Evolutionary conservation across 2,329 filamentous ascomycete genomes (phyloP), one percentile per base, ranked within the genome.

Genomic region (Diaporthe vaccinii): DNA sequence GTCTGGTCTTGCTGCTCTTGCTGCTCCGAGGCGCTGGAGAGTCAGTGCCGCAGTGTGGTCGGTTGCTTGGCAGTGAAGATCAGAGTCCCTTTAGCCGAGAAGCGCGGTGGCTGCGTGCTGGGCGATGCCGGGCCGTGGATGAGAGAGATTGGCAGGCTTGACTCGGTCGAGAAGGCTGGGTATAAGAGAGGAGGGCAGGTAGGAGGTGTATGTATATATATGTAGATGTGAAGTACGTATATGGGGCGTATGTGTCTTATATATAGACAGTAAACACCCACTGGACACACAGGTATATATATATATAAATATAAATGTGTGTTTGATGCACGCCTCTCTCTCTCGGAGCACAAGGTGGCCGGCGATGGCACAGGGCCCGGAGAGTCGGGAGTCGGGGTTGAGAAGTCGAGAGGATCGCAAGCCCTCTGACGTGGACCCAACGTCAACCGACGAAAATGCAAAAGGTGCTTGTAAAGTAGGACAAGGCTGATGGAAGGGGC

Each of bases 311-410:
- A 46, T 65, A 22, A 31, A 46, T 49, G 59, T 65, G 61, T 34
- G 61, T 67, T 67, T 67, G 61, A 69, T 55, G 65, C 62, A 39
- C 62, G 22, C 39, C 74, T 84, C 74, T 84, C 82, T 55, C 73
- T 84, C 74, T 84, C 82, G 20, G 84, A 80, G 72, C 84, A 86
- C 75, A 85, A 85, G 70, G 83, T 80, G 77, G 83, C 82, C 49
- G 75, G 86, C 84, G 36, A 85, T 46, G 62, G 59, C 51, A 55
- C 39, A 17, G 25, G 44, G 59, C 46, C 49, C 34, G 49, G 65
- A 55, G 28, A 55, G 44, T 59, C 41, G 44, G 41, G 34, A 69
- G 46, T 55, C n/a, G 70, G 53, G 53, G 31, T 55, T 70, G 62
- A 70, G 51, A 72, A 59, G 51, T 68, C 72, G 75, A 76, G 75